Evolutionary conservation across 345 rosid genomes (phyloP), one percentile per base, ranked within the genome.

Genomic region (Salix arbutifolia): DNA sequence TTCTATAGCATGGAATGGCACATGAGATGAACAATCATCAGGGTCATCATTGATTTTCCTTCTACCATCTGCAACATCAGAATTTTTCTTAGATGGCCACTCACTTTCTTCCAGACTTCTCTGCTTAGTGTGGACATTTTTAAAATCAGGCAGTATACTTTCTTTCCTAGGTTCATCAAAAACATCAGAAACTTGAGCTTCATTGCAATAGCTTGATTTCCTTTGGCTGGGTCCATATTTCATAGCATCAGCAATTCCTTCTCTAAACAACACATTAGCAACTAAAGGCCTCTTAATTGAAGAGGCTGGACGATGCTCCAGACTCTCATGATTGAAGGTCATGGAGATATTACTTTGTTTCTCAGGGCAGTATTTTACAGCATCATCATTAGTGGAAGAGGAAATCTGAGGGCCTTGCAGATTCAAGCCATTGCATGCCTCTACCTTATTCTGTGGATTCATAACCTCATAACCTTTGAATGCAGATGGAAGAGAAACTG

Each of bases 1-100:
- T 75, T 80, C 77, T 64, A 70, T 77, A 46, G 88, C 85, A 71
- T 60, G 79, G 76, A 81, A 83, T 31, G 87, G 83, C 65, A 79
- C 80, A 72, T 87, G 84, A 71, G 83, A 84, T 74, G 83, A 75
- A 80, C 75, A 71, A 71, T 64, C 77, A 44, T 83, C 83, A 50
- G 80, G 77, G 69, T 73, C 73, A 70, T 81, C 83, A 67, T 61
- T 80, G 17, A 79, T 75, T 71, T 79, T 87, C 83, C 72, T 76
- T 40, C 56, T 79, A 70, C 48, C 17, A 35, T 76, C 84, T 30
- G 79, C 79, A 74, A 74, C 77, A 42, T 35, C 37, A 48, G 23
- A 46, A 42, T 35, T 77, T 69, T 70, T 78, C 76, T 76, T 79
- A 70, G 83, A 78, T 77, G 78, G 64, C 77, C 76, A 25, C 69